Evolutionary conservation across 441 rosid genomes (phyloP), one percentile per base, ranked within the genome.

Genomic region (Erodium chrysanthum): DNA sequence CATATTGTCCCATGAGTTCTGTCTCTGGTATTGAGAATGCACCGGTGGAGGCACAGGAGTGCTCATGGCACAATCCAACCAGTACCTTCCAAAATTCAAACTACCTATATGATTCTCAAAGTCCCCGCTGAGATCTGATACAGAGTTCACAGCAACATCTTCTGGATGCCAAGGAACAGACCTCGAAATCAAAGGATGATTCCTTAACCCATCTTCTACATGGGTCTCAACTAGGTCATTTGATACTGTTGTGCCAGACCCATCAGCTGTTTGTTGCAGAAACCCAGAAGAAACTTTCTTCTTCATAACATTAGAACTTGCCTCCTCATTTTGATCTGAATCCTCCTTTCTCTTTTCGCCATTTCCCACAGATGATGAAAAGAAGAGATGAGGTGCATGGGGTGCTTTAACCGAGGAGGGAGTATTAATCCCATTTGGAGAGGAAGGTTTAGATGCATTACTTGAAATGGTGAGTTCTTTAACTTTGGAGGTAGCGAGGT

Each of bases 401-500:
- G 65, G 40, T 58, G 78, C 70, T 72, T 79, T 80, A 77, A 66
- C 77, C 12, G 22, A 64, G 29, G 73, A 66, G 58, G 75, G 69
- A 62, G 64, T n/a, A 65, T 66, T 73, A n/a, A 69, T 84, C 69
- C 63, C 71, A 71, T 48, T 72, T 20, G 67, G 63, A 21, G 74
- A 17, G 44, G 70, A 73, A 66, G 79, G 66, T 72, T 75, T 83
- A 52, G 67, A 54, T 10, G 66, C 64, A 66, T 72, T 73, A 63
- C 74, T 71, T 52, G 59, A 75, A 63, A 78, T 78, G 35, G 58
- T 73, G 68, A 75, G 84, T 78, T 73, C 75, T 58, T 69, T 83
- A 73, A 72, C 72, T 70, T 75, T 81, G 72, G 84, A 60, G 66
- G 84, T 77, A 70, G 96, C 87, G 65, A 85, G 84, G 70, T 86